Percentiles rank a stretch among this genome's conserved stretches.
These are phyloP conservation scores for Phytopythium litorale DNA, from an alignment of 352 stramenopile genomes.

Conservation along the genomic window DNA sequence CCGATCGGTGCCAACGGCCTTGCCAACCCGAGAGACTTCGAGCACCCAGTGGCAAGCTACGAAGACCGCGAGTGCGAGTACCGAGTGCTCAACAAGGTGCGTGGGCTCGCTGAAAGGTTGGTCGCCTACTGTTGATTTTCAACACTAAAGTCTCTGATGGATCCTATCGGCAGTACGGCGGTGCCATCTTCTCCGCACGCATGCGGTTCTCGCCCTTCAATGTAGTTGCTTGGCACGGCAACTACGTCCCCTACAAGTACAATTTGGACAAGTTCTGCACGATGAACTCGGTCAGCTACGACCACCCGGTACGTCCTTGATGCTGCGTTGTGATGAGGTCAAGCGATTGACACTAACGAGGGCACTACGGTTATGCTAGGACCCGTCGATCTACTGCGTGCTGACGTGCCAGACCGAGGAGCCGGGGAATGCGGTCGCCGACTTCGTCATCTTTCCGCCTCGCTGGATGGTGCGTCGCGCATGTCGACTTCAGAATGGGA, in stretches of 20 bases:
- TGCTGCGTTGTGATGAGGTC: no score
- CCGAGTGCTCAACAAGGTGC: constrained; percentile 66
- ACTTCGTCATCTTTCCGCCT: constrained; percentile 98
- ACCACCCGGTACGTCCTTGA: constrained; percentile 80
- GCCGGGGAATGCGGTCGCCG: constrained; percentile 90
- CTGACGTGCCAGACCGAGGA: constrained; percentile 94
- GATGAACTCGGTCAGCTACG: constrained; percentile 95
- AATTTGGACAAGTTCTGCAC: constrained; percentile 94
- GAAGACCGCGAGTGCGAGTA: constrained; percentile 84
- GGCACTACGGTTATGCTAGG: constrained; percentile 17
- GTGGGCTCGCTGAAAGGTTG: not conserved
- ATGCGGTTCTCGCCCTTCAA: constrained; percentile 93
- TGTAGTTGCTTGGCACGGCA: constrained; percentile 98
- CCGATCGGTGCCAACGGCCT: constrained; percentile 96
- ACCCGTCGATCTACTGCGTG: constrained; percentile 97
- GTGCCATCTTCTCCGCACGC: constrained; percentile 82
- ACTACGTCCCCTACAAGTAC: constrained; percentile 98
- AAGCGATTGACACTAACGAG: constrained; percentile 1
- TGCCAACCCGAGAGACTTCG: constrained; percentile 95
- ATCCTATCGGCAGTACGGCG: constrained; percentile 26
- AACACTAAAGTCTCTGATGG: no score
- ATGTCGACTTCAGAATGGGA: not conserved
- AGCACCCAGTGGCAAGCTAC: constrained; percentile 87
- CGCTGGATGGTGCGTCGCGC: constrained; percentile 86
- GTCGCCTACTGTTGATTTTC: not conserved